Conservation (phyloP, 306 rosid species). For the Rosa lucieae region DNA sequence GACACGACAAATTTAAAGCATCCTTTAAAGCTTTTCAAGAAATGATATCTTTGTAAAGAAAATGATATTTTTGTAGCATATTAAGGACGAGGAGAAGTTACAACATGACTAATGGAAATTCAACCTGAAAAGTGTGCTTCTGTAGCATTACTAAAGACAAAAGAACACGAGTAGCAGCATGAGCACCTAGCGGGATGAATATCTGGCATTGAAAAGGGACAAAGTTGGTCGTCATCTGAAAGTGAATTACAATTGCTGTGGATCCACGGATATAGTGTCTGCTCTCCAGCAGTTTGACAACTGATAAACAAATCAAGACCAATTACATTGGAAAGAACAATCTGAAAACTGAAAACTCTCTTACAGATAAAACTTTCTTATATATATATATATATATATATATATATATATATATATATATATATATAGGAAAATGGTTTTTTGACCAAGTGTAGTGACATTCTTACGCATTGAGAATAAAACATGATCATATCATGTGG, state of each 20-base stretch:
- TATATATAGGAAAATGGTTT: background rate
- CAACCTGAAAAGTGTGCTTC: background rate
- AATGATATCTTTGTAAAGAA: background rate
- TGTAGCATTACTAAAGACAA: background rate
- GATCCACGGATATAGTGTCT: constrained; percentile 92
- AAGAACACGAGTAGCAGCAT: constrained; percentile 12
- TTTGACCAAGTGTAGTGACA: constrained; percentile 5
- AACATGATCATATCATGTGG: constrained; percentile 98
- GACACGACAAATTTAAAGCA: background rate
- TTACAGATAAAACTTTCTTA: background rate
- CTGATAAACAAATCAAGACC: constrained; percentile 44
- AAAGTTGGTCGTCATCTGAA: constrained; percentile 84
- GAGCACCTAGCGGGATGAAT: constrained; percentile 92
- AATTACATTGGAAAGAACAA: constrained; percentile 22
- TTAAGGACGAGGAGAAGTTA: background rate
- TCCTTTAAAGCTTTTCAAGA: background rate
- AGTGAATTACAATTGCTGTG: constrained; percentile 89
- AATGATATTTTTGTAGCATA: too few relatives aligned
- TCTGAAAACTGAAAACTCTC: background rate
- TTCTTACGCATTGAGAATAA: constrained; percentile 92
- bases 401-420: background rate
- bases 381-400: background rate
- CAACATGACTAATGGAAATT: background rate
- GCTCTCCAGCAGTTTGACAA: constrained; percentile 61
- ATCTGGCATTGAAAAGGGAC: constrained; percentile 82